Conservation (phyloP, 495 filamentous ascomycete species). For the Podospora comata region DNA sequence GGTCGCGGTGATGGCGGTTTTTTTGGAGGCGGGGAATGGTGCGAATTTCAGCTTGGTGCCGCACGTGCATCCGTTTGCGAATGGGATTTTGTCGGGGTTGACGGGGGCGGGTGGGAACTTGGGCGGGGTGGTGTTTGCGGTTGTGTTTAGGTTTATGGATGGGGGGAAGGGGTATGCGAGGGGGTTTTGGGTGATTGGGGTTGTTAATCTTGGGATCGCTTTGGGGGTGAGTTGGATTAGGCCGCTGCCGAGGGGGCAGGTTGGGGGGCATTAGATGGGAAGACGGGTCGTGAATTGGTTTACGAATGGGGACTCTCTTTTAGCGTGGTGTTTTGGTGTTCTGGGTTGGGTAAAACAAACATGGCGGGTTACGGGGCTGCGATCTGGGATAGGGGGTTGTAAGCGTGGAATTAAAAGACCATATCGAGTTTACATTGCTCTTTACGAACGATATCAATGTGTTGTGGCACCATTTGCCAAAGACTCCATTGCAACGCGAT, state of each 20-base stretch:
- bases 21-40: constrained; percentile 79
- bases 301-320: neutral
- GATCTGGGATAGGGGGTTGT: neutral
- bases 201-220: constrained; percentile 68
- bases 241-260: constrained; percentile 44
- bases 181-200: constrained; percentile 77
- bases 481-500: no score
- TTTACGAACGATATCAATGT: no score
- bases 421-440: no score
- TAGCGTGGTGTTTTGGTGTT: neutral
- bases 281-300: neutral
- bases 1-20: constrained; percentile 66
- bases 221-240: constrained; percentile 67
- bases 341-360: neutral
- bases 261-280: constrained; percentile 48
- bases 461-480: no score
- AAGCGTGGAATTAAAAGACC: neutral
- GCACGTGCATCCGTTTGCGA: constrained; percentile 71
- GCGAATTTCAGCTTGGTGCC: constrained; percentile 81
- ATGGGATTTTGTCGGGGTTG: constrained; percentile 66
- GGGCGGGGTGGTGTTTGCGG: constrained; percentile 78
- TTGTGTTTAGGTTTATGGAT: constrained; percentile 71
- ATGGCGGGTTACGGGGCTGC: no score
- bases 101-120: constrained; percentile 78
- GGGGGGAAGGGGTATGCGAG: constrained; percentile 59